phyloP scores from a whole-genome alignment of 1,284 basidiomycete species.

The Coniophora puteana region DNA sequence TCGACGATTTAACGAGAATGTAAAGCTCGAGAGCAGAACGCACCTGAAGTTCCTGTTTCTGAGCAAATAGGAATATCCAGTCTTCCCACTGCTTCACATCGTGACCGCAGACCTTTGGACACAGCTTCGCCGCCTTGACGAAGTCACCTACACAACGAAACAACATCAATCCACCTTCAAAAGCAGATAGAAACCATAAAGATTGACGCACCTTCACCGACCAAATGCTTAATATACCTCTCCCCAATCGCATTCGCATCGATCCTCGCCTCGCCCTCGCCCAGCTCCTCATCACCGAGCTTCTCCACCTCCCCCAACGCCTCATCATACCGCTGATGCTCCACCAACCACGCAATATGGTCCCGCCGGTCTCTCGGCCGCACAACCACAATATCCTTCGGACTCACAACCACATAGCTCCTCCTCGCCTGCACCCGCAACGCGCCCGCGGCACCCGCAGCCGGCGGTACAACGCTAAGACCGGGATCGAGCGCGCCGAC shows the following conservation, averaged over 20 bases:
- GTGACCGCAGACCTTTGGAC: slow-evolving; percentile 82
- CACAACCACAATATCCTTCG: slow-evolving; percentile 83
- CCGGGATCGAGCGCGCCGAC: slow-evolving; percentile 28
- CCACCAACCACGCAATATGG: slow-evolving; percentile 92
- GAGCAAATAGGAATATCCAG: slow-evolving; percentile 91
- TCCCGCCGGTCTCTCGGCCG: slow-evolving; percentile 85
- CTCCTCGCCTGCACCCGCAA: slow-evolving; percentile 33
- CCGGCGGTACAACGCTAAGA: no score
- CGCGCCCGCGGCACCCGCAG: no score
- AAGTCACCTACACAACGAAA: slow-evolving; percentile 60
- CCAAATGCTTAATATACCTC: slow-evolving; percentile 79
- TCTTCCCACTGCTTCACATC: slow-evolving; percentile 88
- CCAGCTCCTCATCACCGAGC: slow-evolving; percentile 29
- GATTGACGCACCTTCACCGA: slow-evolving; percentile 67
- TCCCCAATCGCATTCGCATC: slow-evolving; percentile 79
- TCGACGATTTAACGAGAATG: neutral
- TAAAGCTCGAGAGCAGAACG: slow-evolving; percentile 12
- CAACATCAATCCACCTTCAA: slow-evolving; percentile 2
- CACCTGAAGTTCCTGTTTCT: slow-evolving; percentile 79
- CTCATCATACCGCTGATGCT: slow-evolving; percentile 83
- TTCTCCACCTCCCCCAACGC: slow-evolving; percentile 84
- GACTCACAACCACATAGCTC: slow-evolving; percentile 81
- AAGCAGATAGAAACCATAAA: slow-evolving; percentile 2
- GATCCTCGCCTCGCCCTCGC: slow-evolving; percentile 28
- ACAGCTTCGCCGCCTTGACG: slow-evolving; percentile 80